phyloP scores from a whole-genome alignment of 768 basidiomycete genomes.

The Pisolithus microcarpus region DNA sequence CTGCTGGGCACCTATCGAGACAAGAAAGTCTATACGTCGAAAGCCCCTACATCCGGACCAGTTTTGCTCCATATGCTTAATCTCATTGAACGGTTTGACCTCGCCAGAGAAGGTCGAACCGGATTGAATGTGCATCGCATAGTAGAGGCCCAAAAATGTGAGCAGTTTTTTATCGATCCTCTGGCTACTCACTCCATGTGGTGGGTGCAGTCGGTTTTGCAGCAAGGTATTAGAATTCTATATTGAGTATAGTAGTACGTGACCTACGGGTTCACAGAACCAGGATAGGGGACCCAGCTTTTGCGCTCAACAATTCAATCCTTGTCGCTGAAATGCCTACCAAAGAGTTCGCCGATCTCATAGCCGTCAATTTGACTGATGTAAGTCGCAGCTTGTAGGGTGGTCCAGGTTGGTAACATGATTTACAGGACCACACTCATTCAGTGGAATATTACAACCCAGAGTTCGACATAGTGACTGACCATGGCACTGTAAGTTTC shows the following conservation, averaged over 20 bases:
- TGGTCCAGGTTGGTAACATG: conserved; percentile 1
- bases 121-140: conserved; percentile 68
- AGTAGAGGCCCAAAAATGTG: conserved; percentile 81
- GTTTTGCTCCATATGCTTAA: conserved; percentile 93
- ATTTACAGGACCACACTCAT: conserved; percentile 69
- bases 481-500: conserved; percentile 78
- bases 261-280: conserved; percentile 45
- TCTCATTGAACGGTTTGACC: conserved; percentile 67
- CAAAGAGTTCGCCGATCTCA: conserved; percentile 55
- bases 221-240: conserved; percentile 34
- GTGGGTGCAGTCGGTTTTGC: conserved; percentile 51
- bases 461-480: conserved; percentile 63
- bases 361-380: conserved; percentile 72
- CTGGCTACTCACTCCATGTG: conserved; percentile 5
- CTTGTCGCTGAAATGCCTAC: conserved; percentile 60
- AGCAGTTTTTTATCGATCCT: conserved; percentile 21
- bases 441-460: conserved; percentile 78
- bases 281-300: conserved; percentile 72
- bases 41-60: conserved; percentile 83
- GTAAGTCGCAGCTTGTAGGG: conserved; percentile 37
- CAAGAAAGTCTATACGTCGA: conserved; percentile 75
- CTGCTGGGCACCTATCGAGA: conserved; percentile 72
- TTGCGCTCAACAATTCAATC: conserved; percentile 41
- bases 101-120: conserved; percentile 44
- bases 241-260: too few species aligned